Evolutionary conservation across 2,329 filamentous ascomycete species (phyloP).

Genomic region (Nigrospora oryzae): DNA sequence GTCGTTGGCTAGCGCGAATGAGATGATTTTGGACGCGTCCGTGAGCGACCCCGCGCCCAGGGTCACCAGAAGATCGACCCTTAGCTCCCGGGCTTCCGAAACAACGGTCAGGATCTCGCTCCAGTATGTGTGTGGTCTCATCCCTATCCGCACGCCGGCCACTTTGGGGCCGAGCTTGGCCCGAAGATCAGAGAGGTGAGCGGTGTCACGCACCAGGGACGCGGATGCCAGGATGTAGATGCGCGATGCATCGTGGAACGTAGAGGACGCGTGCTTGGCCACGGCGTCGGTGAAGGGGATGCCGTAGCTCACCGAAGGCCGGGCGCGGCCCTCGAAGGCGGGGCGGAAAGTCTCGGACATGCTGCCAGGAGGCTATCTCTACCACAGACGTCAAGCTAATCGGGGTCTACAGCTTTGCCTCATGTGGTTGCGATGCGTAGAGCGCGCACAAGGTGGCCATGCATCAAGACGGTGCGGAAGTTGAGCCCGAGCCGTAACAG

Average conservation of each 20-base stretch:
- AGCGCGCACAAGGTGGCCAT: too few species aligned
- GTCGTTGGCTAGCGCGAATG: conserved; percentile 40
- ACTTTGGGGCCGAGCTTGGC: conserved; percentile 29
- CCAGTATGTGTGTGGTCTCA: conserved; percentile 45
- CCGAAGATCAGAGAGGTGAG: conserved; percentile 31
- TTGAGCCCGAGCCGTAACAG: too few species aligned
- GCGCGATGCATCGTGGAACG: conserved; percentile 29
- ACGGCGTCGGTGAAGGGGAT: conserved; percentile 34
- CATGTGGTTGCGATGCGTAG: too few species aligned
- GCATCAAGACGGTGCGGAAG: too few species aligned
- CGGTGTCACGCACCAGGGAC: conserved; percentile 36
- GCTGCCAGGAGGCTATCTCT: too few species aligned
- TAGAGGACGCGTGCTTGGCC: conserved; percentile 28
- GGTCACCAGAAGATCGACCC: conserved; percentile 42
- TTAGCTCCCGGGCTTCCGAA: conserved; percentile 23
- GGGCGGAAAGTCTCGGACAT: conserved; percentile 8
- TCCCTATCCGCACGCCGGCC: conserved; percentile 37
- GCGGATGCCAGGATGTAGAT: conserved; percentile 44
- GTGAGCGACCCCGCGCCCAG: conserved; percentile 47
- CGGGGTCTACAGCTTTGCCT: too few species aligned
- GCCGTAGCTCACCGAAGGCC: conserved; percentile 32
- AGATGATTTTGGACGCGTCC: conserved; percentile 44
- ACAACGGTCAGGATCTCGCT: conserved; percentile 40
- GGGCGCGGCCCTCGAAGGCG: conserved; percentile 10
- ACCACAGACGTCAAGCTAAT: too few species aligned